These are phyloP conservation scores for Colletotrichum nymphaeae DNA, from an alignment of 2,329 filamentous ascomycete genomes.

Conservation along the genomic window DNA sequence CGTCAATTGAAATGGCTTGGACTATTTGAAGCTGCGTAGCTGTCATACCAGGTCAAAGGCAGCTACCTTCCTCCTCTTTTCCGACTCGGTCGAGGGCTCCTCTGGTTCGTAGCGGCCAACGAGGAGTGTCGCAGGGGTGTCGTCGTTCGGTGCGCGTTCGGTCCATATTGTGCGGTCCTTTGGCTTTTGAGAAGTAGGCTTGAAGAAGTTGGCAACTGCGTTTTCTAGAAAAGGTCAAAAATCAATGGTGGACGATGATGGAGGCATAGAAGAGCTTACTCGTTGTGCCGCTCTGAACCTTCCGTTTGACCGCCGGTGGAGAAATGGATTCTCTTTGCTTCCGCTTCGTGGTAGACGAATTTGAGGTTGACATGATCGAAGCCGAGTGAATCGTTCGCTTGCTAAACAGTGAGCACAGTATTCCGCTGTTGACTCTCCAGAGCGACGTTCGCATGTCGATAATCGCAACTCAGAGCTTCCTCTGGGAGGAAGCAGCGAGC, in stretches of 20 bases:
- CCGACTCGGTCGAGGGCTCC: constrained; percentile 41
- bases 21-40: neutral
- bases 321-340: constrained; percentile 58
- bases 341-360: constrained; percentile 44
- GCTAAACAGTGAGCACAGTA: neutral
- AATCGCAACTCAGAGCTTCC: neutral
- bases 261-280: constrained; percentile 48
- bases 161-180: constrained; percentile 81
- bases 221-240: constrained; percentile 59
- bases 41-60: constrained; percentile 74
- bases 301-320: constrained; percentile 65
- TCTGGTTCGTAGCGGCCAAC: constrained; percentile 76
- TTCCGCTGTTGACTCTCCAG: neutral
- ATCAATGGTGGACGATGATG: neutral
- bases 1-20: constrained; percentile 11
- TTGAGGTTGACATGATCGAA: constrained; percentile 22
- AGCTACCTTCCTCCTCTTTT: constrained; percentile 69
- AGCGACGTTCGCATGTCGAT: constrained; percentile 12
- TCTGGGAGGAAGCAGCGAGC: constrained; percentile 3
- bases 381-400: neutral
- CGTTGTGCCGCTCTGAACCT: constrained; percentile 62
- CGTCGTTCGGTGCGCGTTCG: constrained; percentile 67
- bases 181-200: constrained; percentile 84
- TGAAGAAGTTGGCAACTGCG: constrained; percentile 88
- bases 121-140: constrained; percentile 70